Evolutionary conservation across 23 red algal species (phyloP), one percentile per base, ranked within the genome.

Genomic region (Gracilaria vermiculophylla): DNA sequence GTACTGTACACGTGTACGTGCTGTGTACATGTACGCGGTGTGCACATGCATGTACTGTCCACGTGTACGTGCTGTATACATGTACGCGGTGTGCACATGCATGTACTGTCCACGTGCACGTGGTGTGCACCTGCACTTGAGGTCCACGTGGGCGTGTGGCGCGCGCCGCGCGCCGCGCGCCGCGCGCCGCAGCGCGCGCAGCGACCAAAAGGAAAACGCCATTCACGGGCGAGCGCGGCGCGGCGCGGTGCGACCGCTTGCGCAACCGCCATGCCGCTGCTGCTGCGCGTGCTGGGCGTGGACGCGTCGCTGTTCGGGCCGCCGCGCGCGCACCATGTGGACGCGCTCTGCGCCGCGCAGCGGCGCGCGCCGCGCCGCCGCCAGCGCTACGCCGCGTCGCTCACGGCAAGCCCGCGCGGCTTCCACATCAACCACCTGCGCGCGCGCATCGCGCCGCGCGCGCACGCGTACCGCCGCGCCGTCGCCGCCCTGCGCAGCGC

Each of bases 401-500:
- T 47, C 1, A 86, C 82, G 4, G 82, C 82, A 12, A 49, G 9
- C 5, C 85, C 71, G 6, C 42, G 64, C 17, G 71, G 53, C 29
- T 67, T 41, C 41, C 52, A 53, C 34, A 49, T 77, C 21, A 89
- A 79, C 71, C 40, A 67, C 41, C 71, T 89, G 4, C 19, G 19
- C 21, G 23, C 2, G 24, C 65, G 49, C 35, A 66, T 89, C 52
- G 85, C 71, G 9, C 20, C 35, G 29, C 71, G 85, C 4, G 43
- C 15, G 19, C 15, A 8, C 2, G 27, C 50, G 3, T 89, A 55
- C 23, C 5, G 36, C 9, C 69, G 71, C 39, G 69, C 85, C 3
- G 32, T 65, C 21, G 5, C 32, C 27, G 87, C 87, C 17, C 44
- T 91, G 47, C 40, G 21, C 10, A 72, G 51, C 21, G 87, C 41